Base-by-base conservation (phyloP, 2,329 filamentous ascomycete species). In the Chaetothyriales sp. region DNA sequence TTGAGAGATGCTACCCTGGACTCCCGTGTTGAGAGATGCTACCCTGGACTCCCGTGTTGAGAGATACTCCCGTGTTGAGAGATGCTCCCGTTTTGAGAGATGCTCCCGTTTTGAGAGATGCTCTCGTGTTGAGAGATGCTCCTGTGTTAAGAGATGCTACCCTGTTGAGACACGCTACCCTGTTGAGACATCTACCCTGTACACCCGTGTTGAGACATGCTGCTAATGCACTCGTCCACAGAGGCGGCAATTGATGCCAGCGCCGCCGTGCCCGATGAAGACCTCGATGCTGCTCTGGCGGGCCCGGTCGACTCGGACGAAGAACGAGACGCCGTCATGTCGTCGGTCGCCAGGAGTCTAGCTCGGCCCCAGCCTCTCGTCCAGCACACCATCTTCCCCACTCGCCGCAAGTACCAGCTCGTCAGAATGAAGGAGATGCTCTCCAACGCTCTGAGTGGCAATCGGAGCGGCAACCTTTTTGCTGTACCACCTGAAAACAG, bases 201-300 rank as follows among this genome's bases (percentile, higher is more conserved):
- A 15, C 33, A 15, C 2, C 33, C 4, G 10, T 15, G 10, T 40
- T 40, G 33, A 40, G 33, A 40, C 33, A 40, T 6, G 33, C 15
- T 40, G 15, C 61, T 46, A 51, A 60, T 60, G 58, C 58, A 53
- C 33, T 52, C 50, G n/a, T 52, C 44, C 65, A 62, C 66, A 92
- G 87, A 95, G 72, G 89, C 89, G 37, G 89, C 89, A 40, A 85
- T 98, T 60, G 89, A 97, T 66, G 90, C 92, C 51, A 94, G 94
- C 66, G 89, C 89, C 1, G 89, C 89, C 2, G 49, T 61, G 4
- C 54, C 55, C 10, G 60, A 62, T 18, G 58, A 60, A n/a, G 60
- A 60, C 19, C 51, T 60, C 18, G 58, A 60, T 47, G 86, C 82
- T 2, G 51, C 55, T 8, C 46, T 58, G n/a, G 48, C 51, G 10